These are phyloP conservation scores for Rhytidhysteron rufulum DNA, from an alignment of 2,329 filamentous ascomycete genomes.

Conservation along the genomic window DNA sequence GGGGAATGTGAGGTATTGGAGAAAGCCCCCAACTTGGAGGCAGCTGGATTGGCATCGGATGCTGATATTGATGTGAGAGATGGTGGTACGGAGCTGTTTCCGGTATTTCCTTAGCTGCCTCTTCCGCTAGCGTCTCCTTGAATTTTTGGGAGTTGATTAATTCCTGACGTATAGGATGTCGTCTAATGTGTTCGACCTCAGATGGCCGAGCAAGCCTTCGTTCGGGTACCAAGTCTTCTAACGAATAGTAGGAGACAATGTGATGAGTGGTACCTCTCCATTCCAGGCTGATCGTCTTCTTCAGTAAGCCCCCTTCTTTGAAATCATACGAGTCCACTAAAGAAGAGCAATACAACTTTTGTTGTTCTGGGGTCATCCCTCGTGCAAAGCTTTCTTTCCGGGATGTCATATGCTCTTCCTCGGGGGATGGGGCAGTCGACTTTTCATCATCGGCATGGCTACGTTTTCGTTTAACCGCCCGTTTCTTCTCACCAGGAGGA, in stretches of 20 bases:
- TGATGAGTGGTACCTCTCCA: constrained; percentile 75
- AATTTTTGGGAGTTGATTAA: constrained; percentile 1
- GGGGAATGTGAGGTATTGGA: too few species aligned
- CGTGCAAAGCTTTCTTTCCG: neutral
- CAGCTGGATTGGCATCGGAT: neutral
- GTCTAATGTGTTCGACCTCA: neutral
- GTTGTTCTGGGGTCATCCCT: constrained; percentile 40
- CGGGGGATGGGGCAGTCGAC: neutral
- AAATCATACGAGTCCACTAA: constrained; percentile 88
- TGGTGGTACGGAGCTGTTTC: neutral
- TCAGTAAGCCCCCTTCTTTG: constrained; percentile 76
- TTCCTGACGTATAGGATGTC: neutral
- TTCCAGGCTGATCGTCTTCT: constrained; percentile 86
- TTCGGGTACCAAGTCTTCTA: constrained; percentile 68
- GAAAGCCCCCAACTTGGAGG: too few species aligned
- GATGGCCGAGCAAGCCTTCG: constrained; percentile 32
- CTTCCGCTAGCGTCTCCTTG: neutral
- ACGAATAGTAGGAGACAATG: constrained; percentile 82
- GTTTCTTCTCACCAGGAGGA: constrained; percentile 37
- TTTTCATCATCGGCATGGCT: constrained; percentile 28
- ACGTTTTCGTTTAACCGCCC: constrained; percentile 29
- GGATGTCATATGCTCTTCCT: neutral
- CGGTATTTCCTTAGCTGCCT: neutral
- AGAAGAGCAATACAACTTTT: constrained; percentile 70
- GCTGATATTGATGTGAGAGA: neutral